phyloP scores from a whole-genome alignment of 305 asterid genomes.

The Stenogyne calaminthoides region DNA sequence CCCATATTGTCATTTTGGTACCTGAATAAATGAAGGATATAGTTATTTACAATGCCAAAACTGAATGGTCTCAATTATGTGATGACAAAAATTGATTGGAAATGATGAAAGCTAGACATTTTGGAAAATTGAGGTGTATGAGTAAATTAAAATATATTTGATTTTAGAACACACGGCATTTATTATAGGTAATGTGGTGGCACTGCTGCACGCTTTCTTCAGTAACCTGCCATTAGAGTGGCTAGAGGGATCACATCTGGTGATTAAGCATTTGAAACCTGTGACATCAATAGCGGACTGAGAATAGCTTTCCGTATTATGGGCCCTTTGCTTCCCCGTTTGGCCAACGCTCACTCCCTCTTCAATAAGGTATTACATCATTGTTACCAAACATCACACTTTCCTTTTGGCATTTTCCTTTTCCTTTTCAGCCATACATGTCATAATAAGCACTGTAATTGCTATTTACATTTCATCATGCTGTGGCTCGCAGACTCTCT shows the following conservation, averaged over 20 bases:
- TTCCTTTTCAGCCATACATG: background rate
- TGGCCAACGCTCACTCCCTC: slow-evolving; percentile 87
- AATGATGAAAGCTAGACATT: background rate
- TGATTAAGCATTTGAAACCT: slow-evolving; percentile 90
- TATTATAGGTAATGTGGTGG: slow-evolving; percentile 83
- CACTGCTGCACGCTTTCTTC: slow-evolving; percentile 88
- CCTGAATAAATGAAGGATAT: background rate
- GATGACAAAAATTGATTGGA: slow-evolving; percentile 3
- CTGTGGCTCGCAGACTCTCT: slow-evolving; percentile 52
- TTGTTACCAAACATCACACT: background rate
- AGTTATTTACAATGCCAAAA: background rate
- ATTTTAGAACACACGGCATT: background rate
- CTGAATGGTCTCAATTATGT: background rate
- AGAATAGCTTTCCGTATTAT: slow-evolving; percentile 95
- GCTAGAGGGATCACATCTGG: slow-evolving; percentile 89
- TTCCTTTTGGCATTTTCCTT: too few relatives aligned
- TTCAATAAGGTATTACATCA: slow-evolving; percentile 71
- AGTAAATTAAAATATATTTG: slow-evolving; percentile 17
- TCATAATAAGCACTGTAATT: background rate
- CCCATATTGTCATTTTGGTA: background rate
- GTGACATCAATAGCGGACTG: slow-evolving; percentile 90
- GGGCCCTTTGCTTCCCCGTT: slow-evolving; percentile 94
- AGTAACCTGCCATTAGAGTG: slow-evolving; percentile 94
- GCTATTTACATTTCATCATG: slow-evolving; percentile 22
- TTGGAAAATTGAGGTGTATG: background rate